Evolutionary conservation across 2,329 filamentous ascomycete genomes (phyloP), one percentile per base, ranked within the genome.

Genomic region (Parascedosporium putredinis): DNA sequence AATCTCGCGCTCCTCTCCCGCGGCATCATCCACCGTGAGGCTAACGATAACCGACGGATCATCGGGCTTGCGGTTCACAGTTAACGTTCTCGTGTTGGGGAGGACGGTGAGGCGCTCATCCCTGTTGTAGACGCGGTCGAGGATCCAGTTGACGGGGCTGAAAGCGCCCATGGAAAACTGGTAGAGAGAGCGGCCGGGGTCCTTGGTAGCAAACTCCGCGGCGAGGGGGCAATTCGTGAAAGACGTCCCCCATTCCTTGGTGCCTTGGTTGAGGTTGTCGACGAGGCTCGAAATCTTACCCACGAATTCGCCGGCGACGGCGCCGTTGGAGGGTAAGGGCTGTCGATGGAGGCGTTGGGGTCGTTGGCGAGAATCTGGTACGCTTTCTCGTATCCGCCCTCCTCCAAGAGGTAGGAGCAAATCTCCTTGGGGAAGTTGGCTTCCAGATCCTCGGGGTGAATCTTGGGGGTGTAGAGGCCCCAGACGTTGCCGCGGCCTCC

Each of bases 381-480:
- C 7, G 47, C 47, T 20, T 31, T 49, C 23, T 49, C 47, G 20
- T 49, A 49, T 3, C 47, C 47, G 20, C 47, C 47, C 16, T 49
- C 2, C 3, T 49, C 47, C 23, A 43, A 16, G 24, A 49, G 24
- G 25, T 49, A 49, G 18, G n/a, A 4, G 16, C 23, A 29, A n/a
- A 49, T 31, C 25, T 43, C 47, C 24, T 29, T 20, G 10, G 47
- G 47, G 16, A 49, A 49, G 18, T 49, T 18, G 23, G 23, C 70
- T 53, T 76, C 68, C 55, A 79, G 73, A 51, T 75, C 33, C 16
- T 49, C 47, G 10, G 47, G 47, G 10, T 42, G 47, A 12, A 31
- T 18, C 47, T 43, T 49, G 23, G 47, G 47, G 16, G 47, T 43
- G 25, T 49, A 49, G 16, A 49, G 18, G 4, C 47, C 47, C 47